Base-by-base conservation (phyloP, 116 monocot genomes). In the Phalaenopsis hybrid region DNA sequence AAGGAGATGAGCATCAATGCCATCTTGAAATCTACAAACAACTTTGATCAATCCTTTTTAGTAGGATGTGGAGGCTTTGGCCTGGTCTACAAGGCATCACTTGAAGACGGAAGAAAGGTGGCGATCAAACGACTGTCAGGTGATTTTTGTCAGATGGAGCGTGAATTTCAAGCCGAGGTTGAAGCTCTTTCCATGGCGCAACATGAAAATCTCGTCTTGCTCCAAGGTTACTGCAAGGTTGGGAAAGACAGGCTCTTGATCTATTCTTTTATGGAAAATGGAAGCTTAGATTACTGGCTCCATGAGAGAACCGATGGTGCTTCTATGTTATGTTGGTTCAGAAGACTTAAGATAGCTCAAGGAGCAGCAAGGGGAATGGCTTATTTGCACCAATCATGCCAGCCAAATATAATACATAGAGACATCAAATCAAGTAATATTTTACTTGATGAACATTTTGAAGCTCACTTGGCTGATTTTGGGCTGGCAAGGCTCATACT, bases 251-350 rank as follows among this genome's bases (percentile, higher is more conserved):
- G 95, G 74, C 84, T 95, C 4, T 77, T 95, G 58, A 88, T 95
- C 10, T 95, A 95, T 51, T 86, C 92, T 20, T 92, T 83, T 61
- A 95, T 95, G 95, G 92, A 90, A 79, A 95, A 95, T 79, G 95
- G 95, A 16, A 95, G 95, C 85, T 83, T 95, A 77, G 95, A 95
- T 67, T 90, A 91, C 82, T 95, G 95, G 95, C 90, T 95, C 78
- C 95, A 95, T 83, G 95, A 95, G 84, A 91, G 69, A 41, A 28
- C 65, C 8, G 91, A 92, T 72, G 92, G 89, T 0, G 79, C 82
- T 0, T 59, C 81, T 9, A 25, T 37, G 13, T 81, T 95, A 3
- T 78, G 78, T 58, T 95, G 95, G 95, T 48, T 50, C 0, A 88
- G 70, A 7, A 91, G 95, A 74, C 81, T 95, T 23, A 77, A 79